A percentile compares a stretch with the other conserved stretches of the same genome.
Conservation (phyloP, 2,329 filamentous ascomycete species). For the Fusarium musae region DNA sequence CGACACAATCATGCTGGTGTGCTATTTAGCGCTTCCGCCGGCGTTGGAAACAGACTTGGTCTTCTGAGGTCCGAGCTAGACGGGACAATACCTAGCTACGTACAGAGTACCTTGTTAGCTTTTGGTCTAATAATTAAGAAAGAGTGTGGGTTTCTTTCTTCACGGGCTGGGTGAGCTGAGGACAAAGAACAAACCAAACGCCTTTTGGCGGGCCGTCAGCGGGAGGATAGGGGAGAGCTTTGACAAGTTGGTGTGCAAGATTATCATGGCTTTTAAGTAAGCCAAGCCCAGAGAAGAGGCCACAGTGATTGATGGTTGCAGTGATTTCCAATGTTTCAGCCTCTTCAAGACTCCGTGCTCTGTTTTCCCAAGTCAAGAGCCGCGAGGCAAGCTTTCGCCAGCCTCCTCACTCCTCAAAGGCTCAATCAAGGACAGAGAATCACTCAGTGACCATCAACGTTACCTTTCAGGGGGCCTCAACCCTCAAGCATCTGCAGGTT, state of each 20-base stretch:
- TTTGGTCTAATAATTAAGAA: slow-evolving; percentile 11
- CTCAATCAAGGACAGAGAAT: not conserved
- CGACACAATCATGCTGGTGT: slow-evolving; percentile 28
- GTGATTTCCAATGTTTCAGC: not conserved
- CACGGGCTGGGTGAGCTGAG: not conserved
- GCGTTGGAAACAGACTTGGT: slow-evolving; percentile 16
- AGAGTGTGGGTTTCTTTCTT: slow-evolving; percentile 5
- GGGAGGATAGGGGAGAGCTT: slow-evolving; percentile 25
- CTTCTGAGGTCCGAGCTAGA: slow-evolving; percentile 15
- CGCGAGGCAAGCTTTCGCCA: slow-evolving; percentile 9
- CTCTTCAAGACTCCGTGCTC: not conserved
- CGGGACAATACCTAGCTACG: not conserved
- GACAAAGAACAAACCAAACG: slow-evolving; percentile 25
- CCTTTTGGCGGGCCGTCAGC: slow-evolving; percentile 17
- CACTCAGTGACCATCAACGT: slow-evolving; percentile 6
- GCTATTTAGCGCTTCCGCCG: slow-evolving; percentile 27
- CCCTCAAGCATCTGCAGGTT: slow-evolving; percentile 12
- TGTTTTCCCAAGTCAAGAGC: not conserved
- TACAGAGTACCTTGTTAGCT: not conserved
- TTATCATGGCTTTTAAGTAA: not conserved
- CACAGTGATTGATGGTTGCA: not conserved
- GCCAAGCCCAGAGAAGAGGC: not conserved
- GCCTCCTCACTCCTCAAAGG: slow-evolving; percentile 5
- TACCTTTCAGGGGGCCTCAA: slow-evolving; percentile 28
- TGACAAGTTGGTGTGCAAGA: slow-evolving; percentile 13